phyloP scores from a whole-genome alignment of 2,329 filamentous ascomycete species.

The Pseudogymnoascus sp. region DNA sequence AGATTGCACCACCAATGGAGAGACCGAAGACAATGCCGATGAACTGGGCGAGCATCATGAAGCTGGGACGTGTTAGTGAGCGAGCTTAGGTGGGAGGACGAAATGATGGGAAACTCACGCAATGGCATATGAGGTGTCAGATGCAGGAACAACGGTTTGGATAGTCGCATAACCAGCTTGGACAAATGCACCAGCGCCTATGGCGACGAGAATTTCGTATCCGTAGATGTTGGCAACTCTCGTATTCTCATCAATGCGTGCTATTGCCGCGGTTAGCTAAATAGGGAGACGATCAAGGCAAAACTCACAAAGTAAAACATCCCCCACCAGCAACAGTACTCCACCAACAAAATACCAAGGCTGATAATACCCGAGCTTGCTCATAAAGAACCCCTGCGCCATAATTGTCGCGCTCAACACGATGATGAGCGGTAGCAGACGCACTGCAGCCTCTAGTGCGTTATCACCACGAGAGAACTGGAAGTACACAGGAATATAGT shows the following conservation, averaged over 20 bases:
- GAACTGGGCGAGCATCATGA: constrained; percentile 11
- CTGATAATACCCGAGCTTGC: constrained; percentile 31
- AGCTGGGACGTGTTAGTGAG: not conserved
- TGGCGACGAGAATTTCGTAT: constrained; percentile 32
- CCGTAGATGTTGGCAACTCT: constrained; percentile 26
- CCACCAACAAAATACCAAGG: constrained; percentile 33
- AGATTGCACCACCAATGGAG: constrained; percentile 7
- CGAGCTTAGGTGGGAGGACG: not conserved
- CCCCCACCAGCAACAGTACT: constrained; percentile 29
- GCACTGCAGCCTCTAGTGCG: constrained; percentile 33
- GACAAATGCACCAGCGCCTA: constrained; percentile 31
- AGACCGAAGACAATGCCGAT: constrained; percentile 4
- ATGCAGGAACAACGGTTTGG: constrained; percentile 25
- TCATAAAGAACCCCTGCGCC: constrained; percentile 30
- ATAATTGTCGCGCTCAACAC: constrained; percentile 29
- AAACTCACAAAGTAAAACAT: constrained; percentile 27
- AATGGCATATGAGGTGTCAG: constrained; percentile 12
- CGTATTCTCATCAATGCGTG: constrained; percentile 29
- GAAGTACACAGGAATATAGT: constrained; percentile 40
- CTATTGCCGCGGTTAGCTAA: not conserved
- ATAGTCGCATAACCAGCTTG: constrained; percentile 30
- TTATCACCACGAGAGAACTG: constrained; percentile 39
- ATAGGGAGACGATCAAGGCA: constrained; percentile 7
- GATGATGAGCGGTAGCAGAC: constrained; percentile 35
- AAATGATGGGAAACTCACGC: not conserved